Evolutionary conservation across 2,329 filamentous ascomycete species (phyloP).

Genomic region (Simplicillium sp.): DNA sequence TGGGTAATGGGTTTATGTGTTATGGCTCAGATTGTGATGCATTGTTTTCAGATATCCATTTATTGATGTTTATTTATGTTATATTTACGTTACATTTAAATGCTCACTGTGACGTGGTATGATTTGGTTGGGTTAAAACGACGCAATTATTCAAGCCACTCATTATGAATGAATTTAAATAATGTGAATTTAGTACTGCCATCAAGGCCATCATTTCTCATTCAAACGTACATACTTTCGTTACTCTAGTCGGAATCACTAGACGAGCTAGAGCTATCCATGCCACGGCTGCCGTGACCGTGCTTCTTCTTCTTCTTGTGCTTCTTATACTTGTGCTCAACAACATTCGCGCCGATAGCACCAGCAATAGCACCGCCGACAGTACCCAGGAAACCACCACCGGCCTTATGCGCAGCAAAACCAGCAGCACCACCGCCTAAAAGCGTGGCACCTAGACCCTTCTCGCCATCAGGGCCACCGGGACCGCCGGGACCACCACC

Average conservation of each 20-base stretch:
- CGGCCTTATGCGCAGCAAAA: constrained; percentile 42
- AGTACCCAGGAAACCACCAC: constrained; percentile 40
- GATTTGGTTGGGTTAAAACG: too few species aligned
- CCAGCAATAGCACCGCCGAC: constrained; percentile 41
- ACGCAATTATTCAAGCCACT: too few species aligned
- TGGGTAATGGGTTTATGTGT: background rate
- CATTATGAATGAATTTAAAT: too few species aligned
- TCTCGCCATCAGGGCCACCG: constrained; percentile 31
- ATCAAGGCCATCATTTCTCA: too few species aligned
- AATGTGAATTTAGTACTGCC: too few species aligned
- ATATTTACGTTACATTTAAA: too few species aligned
- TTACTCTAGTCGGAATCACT: too few species aligned
- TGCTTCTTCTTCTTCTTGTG: constrained; percentile 23
- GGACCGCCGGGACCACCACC: constrained; percentile 13
- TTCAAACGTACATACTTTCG: too few species aligned
- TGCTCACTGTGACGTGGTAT: too few species aligned
- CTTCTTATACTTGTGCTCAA: constrained; percentile 33
- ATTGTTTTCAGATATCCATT: too few species aligned
- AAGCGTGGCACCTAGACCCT: constrained; percentile 44
- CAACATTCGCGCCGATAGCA: constrained; percentile 43
- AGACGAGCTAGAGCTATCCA: background rate
- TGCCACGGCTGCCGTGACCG: constrained; percentile 1
- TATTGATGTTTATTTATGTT: too few species aligned
- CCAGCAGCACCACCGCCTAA: constrained; percentile 44
- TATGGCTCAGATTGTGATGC: too few species aligned